Conservation (phyloP, 2,329 filamentous ascomycete genomes). For the Xylaria sp. region DNA sequence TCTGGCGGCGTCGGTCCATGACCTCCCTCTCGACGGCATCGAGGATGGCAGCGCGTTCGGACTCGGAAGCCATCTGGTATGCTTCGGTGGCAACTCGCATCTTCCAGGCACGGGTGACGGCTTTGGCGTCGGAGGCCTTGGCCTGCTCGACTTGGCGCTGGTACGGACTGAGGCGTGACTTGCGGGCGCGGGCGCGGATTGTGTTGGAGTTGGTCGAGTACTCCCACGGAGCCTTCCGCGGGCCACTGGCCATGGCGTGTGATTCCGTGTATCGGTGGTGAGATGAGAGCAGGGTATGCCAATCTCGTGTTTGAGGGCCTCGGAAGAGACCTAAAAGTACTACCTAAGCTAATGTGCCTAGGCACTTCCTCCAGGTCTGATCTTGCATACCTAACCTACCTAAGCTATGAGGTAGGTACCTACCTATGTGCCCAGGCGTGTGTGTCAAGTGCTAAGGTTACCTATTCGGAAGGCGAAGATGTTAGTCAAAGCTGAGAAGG, state of each 20-base stretch:
- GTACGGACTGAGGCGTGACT: slow-evolving; percentile 15
- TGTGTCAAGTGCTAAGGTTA: too few relatives aligned
- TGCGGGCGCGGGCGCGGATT: slow-evolving; percentile 28
- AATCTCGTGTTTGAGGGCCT: too few relatives aligned
- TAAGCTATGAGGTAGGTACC: too few relatives aligned
- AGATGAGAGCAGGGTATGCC: too few relatives aligned
- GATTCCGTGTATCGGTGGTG: slow-evolving; percentile 3
- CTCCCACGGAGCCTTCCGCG: slow-evolving; percentile 18
- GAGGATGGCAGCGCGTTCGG: slow-evolving; percentile 13
- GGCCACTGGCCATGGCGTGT: not conserved
- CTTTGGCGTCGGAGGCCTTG: slow-evolving; percentile 26
- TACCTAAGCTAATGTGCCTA: too few relatives aligned
- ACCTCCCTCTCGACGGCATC: slow-evolving; percentile 17
- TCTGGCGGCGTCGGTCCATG: slow-evolving; percentile 24
- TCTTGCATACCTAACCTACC: too few relatives aligned
- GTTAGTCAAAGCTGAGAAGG: too few relatives aligned
- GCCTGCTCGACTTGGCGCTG: slow-evolving; percentile 24
- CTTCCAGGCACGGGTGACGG: slow-evolving; percentile 25
- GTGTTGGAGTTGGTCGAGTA: slow-evolving; percentile 35
- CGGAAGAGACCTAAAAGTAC: too few relatives aligned
- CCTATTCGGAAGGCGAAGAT: too few relatives aligned
- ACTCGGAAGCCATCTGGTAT: slow-evolving; percentile 11
- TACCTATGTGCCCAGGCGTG: too few relatives aligned
- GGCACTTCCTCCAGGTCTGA: too few relatives aligned
- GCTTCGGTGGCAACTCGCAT: slow-evolving; percentile 1